A percentile compares a stretch with the other conserved stretches of the same genome.
Evolutionary conservation across 352 stramenopile genomes (phyloP).

Genomic region (Salisapilia sapeloensis): DNA sequence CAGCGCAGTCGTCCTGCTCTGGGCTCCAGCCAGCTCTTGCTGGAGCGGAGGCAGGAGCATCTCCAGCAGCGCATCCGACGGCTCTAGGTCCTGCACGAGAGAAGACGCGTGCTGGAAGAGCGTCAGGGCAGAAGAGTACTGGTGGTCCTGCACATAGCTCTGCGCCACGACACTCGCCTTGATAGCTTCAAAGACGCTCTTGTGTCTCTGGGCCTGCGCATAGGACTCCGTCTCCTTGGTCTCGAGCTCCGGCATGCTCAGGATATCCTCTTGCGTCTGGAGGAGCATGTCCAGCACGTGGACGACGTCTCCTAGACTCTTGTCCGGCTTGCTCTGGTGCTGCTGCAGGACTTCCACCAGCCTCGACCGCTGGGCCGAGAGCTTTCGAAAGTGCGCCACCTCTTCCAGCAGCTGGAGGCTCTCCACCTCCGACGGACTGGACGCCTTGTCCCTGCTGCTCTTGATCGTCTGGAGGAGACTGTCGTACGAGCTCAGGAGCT

Average conservation of each 20-base stretch:
- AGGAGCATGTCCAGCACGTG: slow-evolving; percentile 76
- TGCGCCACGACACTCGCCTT: slow-evolving; percentile 42
- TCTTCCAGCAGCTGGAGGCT: slow-evolving; percentile 46
- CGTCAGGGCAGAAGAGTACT: slow-evolving; percentile 48
- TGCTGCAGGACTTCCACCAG: slow-evolving; percentile 44
- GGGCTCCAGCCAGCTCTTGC: slow-evolving; percentile 39
- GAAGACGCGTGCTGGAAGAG: slow-evolving; percentile 54
- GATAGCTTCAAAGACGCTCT: slow-evolving; percentile 45
- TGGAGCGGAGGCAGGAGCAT: slow-evolving; percentile 38
- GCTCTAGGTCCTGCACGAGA: slow-evolving; percentile 40
- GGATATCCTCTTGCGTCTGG: slow-evolving; percentile 62
- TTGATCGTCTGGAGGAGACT: slow-evolving; percentile 48
- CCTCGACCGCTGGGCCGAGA: slow-evolving; percentile 53
- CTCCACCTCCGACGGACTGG: slow-evolving; percentile 62
- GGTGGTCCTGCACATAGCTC: slow-evolving; percentile 39
- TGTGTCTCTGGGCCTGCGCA: slow-evolving; percentile 54
- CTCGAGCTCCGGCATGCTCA: slow-evolving; percentile 33
- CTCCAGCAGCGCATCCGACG: slow-evolving; percentile 41
- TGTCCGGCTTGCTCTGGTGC: slow-evolving; percentile 21
- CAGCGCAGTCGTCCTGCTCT: slow-evolving; percentile 50
- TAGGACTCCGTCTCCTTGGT: slow-evolving; percentile 29
- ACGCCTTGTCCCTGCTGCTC: slow-evolving; percentile 31
- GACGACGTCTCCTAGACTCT: slow-evolving; percentile 34
- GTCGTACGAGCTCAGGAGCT: slow-evolving; percentile 61
- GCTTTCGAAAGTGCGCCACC: slow-evolving; percentile 56